Evolutionary conservation across 805 yeast species (phyloP), one percentile per base, ranked within the genome.

Genomic region (Osmozyma mogii): DNA sequence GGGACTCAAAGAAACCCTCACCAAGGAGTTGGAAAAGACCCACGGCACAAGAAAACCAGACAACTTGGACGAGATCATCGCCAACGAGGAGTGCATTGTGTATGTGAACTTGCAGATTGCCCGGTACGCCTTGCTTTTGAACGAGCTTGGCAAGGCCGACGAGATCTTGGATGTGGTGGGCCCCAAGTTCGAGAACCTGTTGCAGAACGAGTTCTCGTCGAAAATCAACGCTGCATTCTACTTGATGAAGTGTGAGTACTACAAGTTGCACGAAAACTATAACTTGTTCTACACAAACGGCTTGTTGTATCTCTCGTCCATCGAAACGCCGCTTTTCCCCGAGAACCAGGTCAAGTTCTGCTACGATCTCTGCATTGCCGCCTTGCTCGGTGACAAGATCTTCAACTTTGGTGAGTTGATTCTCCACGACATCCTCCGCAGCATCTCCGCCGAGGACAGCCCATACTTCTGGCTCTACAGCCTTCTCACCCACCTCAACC

Each of bases 371-470:
- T 71, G 89, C 36, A 67, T 85, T 26, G 78, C 95, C 18, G 97
- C 96, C 0, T 62, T 92, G 36, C 67, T 89, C 44, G 97, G 96
- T 28, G 95, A 87, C 50, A 78, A 74, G 47, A 84, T 89, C 44
- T 92, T 85, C 65, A 92, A 89, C 61, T 92, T 92, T 56, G 97
- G 97, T 29, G 98, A 92, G 59, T 71, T 92, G 39, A 70, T 92
- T 37, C 75, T 87, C 53, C 97, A 89, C 56, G 95, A 92, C 25
- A 76, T 89, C 27, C 70, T 87, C 54, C 51, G 61, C 24, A 55
- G 65, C 22, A 67, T 81, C 24, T 40, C 52, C 13, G 45, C 41
- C 15, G 59, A 60, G 16, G 66, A 61, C 30, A 54, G 72, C 23
- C 61, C 62, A 25, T 72, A 72, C 52, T 54, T 60, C 21, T 85